These are phyloP conservation scores for Epichloe elymi DNA, from an alignment of 2,329 filamentous ascomycete species.

Conservation along the genomic window DNA sequence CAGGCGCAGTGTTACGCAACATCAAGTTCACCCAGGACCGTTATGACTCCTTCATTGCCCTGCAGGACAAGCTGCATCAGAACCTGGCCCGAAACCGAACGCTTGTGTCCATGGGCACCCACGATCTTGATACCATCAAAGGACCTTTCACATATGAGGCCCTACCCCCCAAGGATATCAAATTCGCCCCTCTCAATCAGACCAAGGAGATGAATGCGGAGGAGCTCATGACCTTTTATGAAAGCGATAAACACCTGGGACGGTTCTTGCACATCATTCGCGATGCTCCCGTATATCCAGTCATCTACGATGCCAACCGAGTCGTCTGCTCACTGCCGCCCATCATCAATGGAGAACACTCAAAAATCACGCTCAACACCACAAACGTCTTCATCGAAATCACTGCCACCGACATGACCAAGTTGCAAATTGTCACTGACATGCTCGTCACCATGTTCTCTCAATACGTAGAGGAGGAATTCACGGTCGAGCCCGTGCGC, in stretches of 20 bases:
- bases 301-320: conserved; percentile 82
- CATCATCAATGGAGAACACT: conserved; percentile 95
- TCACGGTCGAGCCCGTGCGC: conserved; percentile 87
- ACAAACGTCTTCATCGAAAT: conserved; percentile 96
- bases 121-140: conserved; percentile 85
- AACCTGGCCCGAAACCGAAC: conserved; percentile 90
- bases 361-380: conserved; percentile 85
- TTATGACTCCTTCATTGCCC: conserved; percentile 93
- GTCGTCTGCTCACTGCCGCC: conserved; percentile 87
- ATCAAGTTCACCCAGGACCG: conserved; percentile 82
- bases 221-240: conserved; percentile 90
- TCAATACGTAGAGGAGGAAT: conserved; percentile 72
- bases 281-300: conserved; percentile 86
- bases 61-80: conserved; percentile 96
- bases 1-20: conserved; percentile 77
- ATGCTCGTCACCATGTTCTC: conserved; percentile 98
- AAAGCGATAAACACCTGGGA: conserved; percentile 83
- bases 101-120: conserved; percentile 91
- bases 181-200: conserved; percentile 90
- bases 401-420: conserved; percentile 89
- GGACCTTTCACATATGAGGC: conserved; percentile 97
- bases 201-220: conserved; percentile 74
- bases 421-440: conserved; percentile 89
- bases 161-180: conserved; percentile 74
- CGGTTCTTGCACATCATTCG: conserved; percentile 89